These are phyloP conservation scores for Xylariaceae sp. DNA, from an alignment of 2,329 filamentous ascomycete species.

Conservation along the genomic window DNA sequence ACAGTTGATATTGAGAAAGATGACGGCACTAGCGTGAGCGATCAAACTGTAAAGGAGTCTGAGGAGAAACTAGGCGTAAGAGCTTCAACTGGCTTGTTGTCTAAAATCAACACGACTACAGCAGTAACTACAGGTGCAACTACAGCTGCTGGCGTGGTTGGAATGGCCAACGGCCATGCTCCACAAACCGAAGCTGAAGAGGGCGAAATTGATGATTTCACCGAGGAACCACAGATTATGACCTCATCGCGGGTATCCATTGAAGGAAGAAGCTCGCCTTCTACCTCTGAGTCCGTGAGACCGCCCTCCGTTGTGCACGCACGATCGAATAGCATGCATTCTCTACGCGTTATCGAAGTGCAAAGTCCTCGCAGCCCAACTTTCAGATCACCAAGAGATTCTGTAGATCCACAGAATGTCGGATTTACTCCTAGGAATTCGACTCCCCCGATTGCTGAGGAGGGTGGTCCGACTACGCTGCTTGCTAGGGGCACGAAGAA, in stretches of 20 bases:
- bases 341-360: conserved; percentile 62
- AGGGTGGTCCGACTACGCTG: conserved; percentile 29
- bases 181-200: conserved; percentile 33
- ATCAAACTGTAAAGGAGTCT: not conserved
- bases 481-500: conserved; percentile 20
- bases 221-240: conserved; percentile 62
- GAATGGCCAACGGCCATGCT: conserved; percentile 9
- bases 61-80: conserved; percentile 1
- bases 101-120: conserved; percentile 17
- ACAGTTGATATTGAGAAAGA: not conserved
- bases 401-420: conserved; percentile 49
- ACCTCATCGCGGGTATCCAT: conserved; percentile 61
- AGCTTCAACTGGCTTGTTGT: conserved; percentile 8
- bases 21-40: not conserved
- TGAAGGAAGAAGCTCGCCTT: conserved; percentile 53
- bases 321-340: conserved; percentile 55
- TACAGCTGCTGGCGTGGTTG: conserved; percentile 11
- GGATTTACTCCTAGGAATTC: conserved; percentile 38
- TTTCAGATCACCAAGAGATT: conserved; percentile 51
- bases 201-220: conserved; percentile 53
- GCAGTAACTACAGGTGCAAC: conserved; percentile 19
- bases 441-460: conserved; percentile 47
- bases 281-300: conserved; percentile 50
- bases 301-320: conserved; percentile 44
- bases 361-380: conserved; percentile 54